phyloP scores from a whole-genome alignment of 257 asterid genomes.

The Solanum rostratum region DNA sequence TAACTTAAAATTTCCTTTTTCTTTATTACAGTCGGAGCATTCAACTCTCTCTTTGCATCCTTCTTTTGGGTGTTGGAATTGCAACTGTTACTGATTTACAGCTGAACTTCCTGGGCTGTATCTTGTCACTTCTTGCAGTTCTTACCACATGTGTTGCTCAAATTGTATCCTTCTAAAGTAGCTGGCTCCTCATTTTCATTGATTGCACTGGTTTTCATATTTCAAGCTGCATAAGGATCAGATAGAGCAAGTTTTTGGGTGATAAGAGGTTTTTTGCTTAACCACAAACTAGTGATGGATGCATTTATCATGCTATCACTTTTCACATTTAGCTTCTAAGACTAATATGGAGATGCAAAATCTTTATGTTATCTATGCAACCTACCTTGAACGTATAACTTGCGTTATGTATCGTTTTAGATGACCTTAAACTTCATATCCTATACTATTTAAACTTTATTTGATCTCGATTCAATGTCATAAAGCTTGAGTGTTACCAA shows the following conservation, averaged over 20 bases:
- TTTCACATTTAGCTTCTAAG: neutral
- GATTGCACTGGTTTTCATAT: neutral
- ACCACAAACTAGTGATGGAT: neutral
- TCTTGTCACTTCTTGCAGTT: conserved; percentile 77
- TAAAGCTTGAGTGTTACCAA: neutral
- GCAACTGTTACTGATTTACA: conserved; percentile 89
- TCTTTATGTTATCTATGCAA: neutral
- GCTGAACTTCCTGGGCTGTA: conserved; percentile 72
- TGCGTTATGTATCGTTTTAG: neutral
- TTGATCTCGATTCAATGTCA: neutral
- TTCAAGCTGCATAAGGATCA: neutral
- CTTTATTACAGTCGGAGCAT: conserved; percentile 55
- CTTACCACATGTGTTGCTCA: conserved; percentile 82
- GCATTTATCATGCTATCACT: neutral
- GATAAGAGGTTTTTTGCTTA: neutral
- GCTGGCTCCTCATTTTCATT: conserved; percentile 1
- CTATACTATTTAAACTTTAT: neutral
- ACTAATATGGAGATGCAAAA: neutral
- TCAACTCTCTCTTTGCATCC: conserved; percentile 53
- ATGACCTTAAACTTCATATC: neutral
- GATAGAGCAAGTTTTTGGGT: neutral
- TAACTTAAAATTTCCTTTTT: neutral
- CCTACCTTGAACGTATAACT: neutral
- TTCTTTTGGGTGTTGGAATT: conserved; percentile 84
- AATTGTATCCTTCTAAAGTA: conserved; percentile 63